Base-by-base conservation (phyloP, 176 grass and related monocot species). In the Pontederia crassipes region DNA sequence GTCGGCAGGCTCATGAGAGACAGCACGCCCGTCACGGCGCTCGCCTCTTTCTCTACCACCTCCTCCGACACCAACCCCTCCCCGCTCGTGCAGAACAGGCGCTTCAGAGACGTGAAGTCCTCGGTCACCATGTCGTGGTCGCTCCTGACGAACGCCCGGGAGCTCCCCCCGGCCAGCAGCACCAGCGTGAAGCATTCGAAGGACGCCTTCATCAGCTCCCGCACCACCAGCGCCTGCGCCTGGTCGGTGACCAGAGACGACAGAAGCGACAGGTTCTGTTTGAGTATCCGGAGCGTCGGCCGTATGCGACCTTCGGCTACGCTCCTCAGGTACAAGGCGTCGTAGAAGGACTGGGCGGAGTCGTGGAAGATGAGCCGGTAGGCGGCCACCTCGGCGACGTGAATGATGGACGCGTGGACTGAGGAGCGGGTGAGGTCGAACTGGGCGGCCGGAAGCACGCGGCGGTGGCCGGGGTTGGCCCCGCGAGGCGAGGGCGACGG, bases 121-220 rank as follows among this genome's bases (percentile, higher is more conserved):
- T 95, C 86, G 11, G 75, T 77, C 45, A 96, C 71, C 49, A 77
- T 58, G 55, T 55, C 69, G 57, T 84, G 75, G 75, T 96, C 91
- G 1, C 24, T 71, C 14, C 64, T 62, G 53, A 61, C 40, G 78
- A 85, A 96, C 13, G 78, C 80, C 24, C 81, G 71, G n/a, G 78
- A 81, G 81, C 71, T 78, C 35, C 86, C 86, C 17, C 86, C 77
- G 9, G 86, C 72, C 52, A 96, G 78, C 70, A 96, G 72, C 18
- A 89, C 86, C 86, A 83, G 90, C 0, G 90, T 57, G 75, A 96
- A 90, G 8, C 80, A 86, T 16, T 80, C 78, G 62, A 90, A 85
- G 4, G 83, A 72, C 9, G 65, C 86, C 46, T 77, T 83, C 83
- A 86, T 82, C 57, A 89, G 81, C 74, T 86, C 87, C 28, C 72